phyloP scores from a whole-genome alignment of 1,284 basidiomycete species.

The Amylostereum areolatum region DNA sequence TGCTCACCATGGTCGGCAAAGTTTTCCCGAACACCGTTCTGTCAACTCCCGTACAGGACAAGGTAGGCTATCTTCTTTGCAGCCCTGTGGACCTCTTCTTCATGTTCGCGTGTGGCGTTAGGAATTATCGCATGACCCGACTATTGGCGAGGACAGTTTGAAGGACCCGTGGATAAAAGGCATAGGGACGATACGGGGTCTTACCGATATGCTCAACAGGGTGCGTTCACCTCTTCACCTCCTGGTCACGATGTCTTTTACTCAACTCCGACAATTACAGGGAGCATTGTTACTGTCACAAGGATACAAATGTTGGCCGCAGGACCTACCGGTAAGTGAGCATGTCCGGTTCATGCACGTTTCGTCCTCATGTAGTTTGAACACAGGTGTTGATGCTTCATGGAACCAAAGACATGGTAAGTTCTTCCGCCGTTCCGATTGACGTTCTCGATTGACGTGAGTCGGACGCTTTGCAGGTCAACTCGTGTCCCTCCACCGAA shows the following conservation, averaged over 20 bases:
- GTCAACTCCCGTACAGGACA: constrained; percentile 50
- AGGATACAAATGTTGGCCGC: neutral
- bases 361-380: neutral
- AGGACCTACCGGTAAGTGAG: neutral
- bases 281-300: neutral
- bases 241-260: neutral
- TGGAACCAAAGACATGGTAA: neutral
- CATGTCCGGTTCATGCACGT: neutral
- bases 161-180: neutral
- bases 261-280: neutral
- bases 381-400: neutral
- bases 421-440: neutral
- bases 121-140: neutral
- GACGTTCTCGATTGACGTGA: neutral
- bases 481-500: neutral
- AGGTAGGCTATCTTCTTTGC: constrained; percentile 32
- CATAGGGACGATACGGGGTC: neutral
- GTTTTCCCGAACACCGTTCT: constrained; percentile 52
- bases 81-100: neutral
- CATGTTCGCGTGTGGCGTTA: neutral
- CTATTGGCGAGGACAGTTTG: neutral
- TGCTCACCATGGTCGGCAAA: constrained; percentile 31
- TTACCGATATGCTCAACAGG: neutral
- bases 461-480: neutral
- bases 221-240: neutral